Conservation (phyloP, 495 filamentous ascomycete genomes). For the Penicillium nucicola region DNA sequence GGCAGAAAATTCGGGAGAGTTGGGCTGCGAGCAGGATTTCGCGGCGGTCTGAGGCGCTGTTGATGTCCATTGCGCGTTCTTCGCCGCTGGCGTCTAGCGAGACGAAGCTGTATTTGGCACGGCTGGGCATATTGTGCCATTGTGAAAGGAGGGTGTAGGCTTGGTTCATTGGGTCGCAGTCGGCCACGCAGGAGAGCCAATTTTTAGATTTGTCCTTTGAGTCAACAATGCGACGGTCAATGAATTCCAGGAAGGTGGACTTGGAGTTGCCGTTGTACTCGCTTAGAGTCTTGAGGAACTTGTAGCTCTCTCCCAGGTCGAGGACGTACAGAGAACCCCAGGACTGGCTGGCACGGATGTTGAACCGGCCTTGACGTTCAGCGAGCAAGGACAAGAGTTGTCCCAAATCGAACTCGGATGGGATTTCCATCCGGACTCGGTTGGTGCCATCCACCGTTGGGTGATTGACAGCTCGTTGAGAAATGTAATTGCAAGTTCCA, state of each 20-base stretch:
- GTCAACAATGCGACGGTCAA: conserved; percentile 45
- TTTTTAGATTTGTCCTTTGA: conserved; percentile 50
- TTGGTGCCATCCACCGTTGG: conserved; percentile 33
- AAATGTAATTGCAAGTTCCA: conserved; percentile 51
- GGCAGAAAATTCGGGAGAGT: conserved; percentile 47
- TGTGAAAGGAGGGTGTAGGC: conserved; percentile 41
- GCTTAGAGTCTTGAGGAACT: conserved; percentile 42
- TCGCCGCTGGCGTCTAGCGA: conserved; percentile 27
- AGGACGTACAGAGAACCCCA: conserved; percentile 46
- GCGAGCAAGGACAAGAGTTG: conserved; percentile 41
- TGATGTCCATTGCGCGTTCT: conserved; percentile 43
- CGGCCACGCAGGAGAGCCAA: conserved; percentile 45
- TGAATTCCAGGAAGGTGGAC: conserved; percentile 46
- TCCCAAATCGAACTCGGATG: conserved; percentile 40
- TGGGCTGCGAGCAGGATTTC: conserved; percentile 47
- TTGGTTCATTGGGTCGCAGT: conserved; percentile 44
- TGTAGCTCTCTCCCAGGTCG: conserved; percentile 42
- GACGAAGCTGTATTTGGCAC: conserved; percentile 45
- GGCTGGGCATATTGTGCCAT: conserved; percentile 54
- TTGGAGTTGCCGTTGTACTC: conserved; percentile 46
- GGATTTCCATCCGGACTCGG: conserved; percentile 40
- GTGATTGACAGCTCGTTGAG: conserved; percentile 49
- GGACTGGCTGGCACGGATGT: conserved; percentile 46
- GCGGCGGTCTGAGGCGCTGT: conserved; percentile 34
- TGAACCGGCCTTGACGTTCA: conserved; percentile 44